Percentiles rank a stretch among this genome's conserved stretches.
Evolutionary conservation across 148 eudicot genomes (phyloP).

Genomic region (Mesembryanthemum crystallinum): DNA sequence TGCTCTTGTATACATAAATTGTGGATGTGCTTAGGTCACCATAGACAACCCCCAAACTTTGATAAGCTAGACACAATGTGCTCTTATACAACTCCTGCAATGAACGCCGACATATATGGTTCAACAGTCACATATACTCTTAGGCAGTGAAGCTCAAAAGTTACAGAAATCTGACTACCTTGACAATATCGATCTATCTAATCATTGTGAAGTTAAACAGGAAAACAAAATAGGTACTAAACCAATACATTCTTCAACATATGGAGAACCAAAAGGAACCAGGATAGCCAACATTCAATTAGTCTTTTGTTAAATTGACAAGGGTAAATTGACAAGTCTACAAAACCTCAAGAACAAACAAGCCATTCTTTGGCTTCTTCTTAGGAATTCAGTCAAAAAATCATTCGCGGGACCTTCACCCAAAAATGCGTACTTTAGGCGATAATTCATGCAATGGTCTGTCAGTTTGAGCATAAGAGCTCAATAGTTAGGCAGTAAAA

Average conservation of each 20-base stretch:
- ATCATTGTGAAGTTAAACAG: background rate
- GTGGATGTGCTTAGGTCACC: conserved; percentile 52
- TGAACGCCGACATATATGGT: background rate
- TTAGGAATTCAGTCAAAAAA: background rate
- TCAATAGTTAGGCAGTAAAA: background rate
- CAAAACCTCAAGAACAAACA: background rate
- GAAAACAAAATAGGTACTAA: too few relatives aligned
- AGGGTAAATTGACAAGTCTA: too few relatives aligned
- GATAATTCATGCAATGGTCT: background rate
- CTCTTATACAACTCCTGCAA: conserved; percentile 32
- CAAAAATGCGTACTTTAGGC: too few relatives aligned
- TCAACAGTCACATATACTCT: background rate
- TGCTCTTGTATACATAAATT: conserved; percentile 47
- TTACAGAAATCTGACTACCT: background rate
- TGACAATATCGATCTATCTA: background rate
- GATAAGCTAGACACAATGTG: conserved; percentile 43
- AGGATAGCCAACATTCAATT: background rate
- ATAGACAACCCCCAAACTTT: conserved; percentile 50
- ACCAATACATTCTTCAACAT: background rate
- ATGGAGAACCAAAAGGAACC: background rate
- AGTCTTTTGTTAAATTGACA: background rate
- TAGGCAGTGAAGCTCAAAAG: background rate
- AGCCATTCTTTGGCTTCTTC: background rate
- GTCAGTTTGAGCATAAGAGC: conserved; percentile 1
- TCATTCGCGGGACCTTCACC: background rate